Base-by-base conservation (phyloP, 148 eudicot genomes). In the Beta vulgaris region DNA sequence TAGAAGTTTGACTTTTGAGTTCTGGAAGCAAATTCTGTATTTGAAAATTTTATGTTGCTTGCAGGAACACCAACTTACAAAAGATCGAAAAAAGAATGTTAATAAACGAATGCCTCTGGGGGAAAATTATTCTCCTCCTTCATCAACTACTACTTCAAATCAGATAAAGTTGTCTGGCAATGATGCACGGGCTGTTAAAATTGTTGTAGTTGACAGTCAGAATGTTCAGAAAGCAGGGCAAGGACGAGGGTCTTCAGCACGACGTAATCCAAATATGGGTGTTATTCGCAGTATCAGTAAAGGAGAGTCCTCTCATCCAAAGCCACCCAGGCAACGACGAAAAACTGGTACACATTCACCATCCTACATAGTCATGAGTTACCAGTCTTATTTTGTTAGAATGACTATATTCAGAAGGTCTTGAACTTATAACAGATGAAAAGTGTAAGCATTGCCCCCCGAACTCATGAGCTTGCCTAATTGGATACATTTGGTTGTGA, bases 11-110 rank as follows among this genome's bases (percentile, higher is more conserved):
- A 53, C 31, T 44, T 49, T 48, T 39, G 9, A 53, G 36, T 71
- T 75, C 46, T 19, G 7, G 40, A 59, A 69, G 67, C 68, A 78
- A 76, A 55, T 74, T 70, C 51, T 67, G 23, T 35, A 71, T 78
- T 83, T 73, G 77, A 26, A 55, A 32, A 8, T 73, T 75, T 46
- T 16, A 34, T 73, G 79, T 77, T 64, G 36, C 71, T 39, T 92
- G 80, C 64, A 96, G 99, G 99, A 86, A 77, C 90, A 86, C 82
- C 99, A 96, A 87, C 93, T 96, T 42, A 68, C 86, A 73, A 96
- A 89, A 79, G 99, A 96, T 74, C 85, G 94, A 68, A 92, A 88
- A 58, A 96, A 89, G 88, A 84, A 79, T 73, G 85, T 77, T 65
- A 89, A 85, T 70, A 92, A 86, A 74, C 85, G 87, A 69, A 75